Percentiles rank a stretch among this genome's conserved stretches.
Evolutionary conservation across 2,329 filamentous ascomycete species (phyloP).

Genomic region (Furcasterigmium sp.): DNA sequence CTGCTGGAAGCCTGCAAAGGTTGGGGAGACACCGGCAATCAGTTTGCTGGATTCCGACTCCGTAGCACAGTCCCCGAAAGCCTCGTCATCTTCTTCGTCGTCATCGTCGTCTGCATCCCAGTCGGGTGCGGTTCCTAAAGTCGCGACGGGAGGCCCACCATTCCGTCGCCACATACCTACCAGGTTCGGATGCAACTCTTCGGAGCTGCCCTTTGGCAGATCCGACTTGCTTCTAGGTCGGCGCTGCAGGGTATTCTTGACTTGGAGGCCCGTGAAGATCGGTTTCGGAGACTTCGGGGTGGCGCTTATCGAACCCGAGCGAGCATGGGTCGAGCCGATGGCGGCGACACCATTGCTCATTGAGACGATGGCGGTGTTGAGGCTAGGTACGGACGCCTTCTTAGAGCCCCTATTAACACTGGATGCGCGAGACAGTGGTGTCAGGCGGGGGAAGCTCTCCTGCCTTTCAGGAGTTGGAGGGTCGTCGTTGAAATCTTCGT

Average conservation of each 20-base stretch:
- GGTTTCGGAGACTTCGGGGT: constrained; percentile 50
- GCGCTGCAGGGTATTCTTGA: constrained; percentile 40
- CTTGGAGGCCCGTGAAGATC: constrained; percentile 36
- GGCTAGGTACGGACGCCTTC: constrained; percentile 47
- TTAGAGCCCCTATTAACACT: constrained; percentile 39
- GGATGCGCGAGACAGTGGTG: constrained; percentile 40
- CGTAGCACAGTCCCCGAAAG: constrained; percentile 52
- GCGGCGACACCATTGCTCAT: constrained; percentile 51
- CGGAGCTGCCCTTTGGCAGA: constrained; percentile 32
- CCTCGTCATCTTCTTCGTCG: constrained; percentile 56
- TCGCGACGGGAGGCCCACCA: constrained; percentile 49
- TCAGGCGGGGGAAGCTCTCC: constrained; percentile 38
- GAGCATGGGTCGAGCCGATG: constrained; percentile 51
- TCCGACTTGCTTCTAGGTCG: constrained; percentile 53
- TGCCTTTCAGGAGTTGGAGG: constrained; percentile 29
- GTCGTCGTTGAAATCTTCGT: constrained; percentile 20
- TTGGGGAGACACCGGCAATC: constrained; percentile 66
- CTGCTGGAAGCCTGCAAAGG: constrained; percentile 67
- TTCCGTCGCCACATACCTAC: constrained; percentile 45
- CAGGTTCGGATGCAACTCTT: constrained; percentile 30
- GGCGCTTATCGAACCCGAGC: constrained; percentile 56
- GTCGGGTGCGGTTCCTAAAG: constrained; percentile 24
- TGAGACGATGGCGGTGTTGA: constrained; percentile 53
- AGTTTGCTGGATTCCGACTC: constrained; percentile 57
- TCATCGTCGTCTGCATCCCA: constrained; percentile 39